These are phyloP conservation scores for Arthrobotrys iridis DNA, from an alignment of 2,329 filamentous ascomycete genomes.

Conservation along the genomic window DNA sequence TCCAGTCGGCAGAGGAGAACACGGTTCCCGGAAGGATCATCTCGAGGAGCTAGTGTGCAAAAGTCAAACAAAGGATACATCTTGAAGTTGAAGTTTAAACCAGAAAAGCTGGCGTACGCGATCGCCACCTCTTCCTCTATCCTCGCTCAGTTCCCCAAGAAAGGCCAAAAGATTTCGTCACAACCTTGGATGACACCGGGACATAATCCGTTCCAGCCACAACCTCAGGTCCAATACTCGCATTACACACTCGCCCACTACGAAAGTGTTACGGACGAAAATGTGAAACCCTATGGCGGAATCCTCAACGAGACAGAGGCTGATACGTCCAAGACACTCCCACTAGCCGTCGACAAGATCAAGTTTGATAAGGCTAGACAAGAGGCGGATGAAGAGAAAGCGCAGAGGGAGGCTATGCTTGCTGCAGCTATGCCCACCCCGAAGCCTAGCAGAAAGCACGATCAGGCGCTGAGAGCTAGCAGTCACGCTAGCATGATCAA, in stretches of 20 bases:
- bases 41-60: constrained; percentile 22
- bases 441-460: constrained; percentile 37
- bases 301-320: constrained; percentile 89
- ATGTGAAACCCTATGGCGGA: constrained; percentile 85
- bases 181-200: constrained; percentile 47
- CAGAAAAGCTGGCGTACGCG: constrained; percentile 47
- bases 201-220: constrained; percentile 46
- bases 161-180: constrained; percentile 25
- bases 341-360: constrained; percentile 79
- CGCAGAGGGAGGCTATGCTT: constrained; percentile 43
- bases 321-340: constrained; percentile 88
- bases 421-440: constrained; percentile 37
- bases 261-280: constrained; percentile 55
- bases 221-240: constrained; percentile 46
- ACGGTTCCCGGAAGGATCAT: constrained; percentile 36
- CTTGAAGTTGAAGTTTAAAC: constrained; percentile 51
- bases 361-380: constrained; percentile 90
- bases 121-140: constrained; percentile 46
- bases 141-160: constrained; percentile 41
- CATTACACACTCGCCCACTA: constrained; percentile 47
- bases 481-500: constrained; percentile 81
- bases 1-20: constrained; percentile 41
- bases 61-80: constrained; percentile 34
- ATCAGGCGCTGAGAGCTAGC: constrained; percentile 42
- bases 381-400: constrained; percentile 76